Evolutionary conservation across 495 filamentous ascomycete species (phyloP), one percentile per base, ranked within the genome.

Genomic region (Aspergillus conjunctus): DNA sequence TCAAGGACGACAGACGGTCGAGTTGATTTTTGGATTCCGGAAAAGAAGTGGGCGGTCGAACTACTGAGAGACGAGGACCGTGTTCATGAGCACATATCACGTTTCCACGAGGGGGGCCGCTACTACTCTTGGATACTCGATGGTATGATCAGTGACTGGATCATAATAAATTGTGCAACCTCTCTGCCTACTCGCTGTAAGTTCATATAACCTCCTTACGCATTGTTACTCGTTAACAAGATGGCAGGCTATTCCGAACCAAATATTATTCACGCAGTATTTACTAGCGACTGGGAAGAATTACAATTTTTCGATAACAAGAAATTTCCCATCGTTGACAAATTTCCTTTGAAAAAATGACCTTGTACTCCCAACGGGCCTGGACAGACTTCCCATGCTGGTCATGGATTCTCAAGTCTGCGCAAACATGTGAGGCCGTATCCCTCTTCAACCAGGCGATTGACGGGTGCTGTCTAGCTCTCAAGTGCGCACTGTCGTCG

Each of bases 21-120:
- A 4, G 56, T 65, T 14, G 62, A 65, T 22, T 62, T 66, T 53
- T 31, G 54, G 37, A 59, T 66, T 30, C 17, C 56, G 9, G 59
- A 53, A 0, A 30, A 32, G 20, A 54, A 32, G 18, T 66, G 64
- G 64, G 64, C 55, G 1, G 49, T 66, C 21, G 59, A 66, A 41
- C 15, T 66, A 10, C 31, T 66, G 10, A 56, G 59, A 32, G 64
- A 66, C 7, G 6, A 54, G 14, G 51, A 41, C 17, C 33, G 51
- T 7, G 21, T 56, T 12, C 4, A 31, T 26, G 51, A 61, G 20
- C 59, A 61, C 15, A 46, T 48, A 21, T 22, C 41, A 18, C 59
- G 51, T 34, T 61, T 61, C 18, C 14, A 18, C 20, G 3, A 3
- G 12, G 39, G 39, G 4, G 60, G 60, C 6, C 52, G 17, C 3